Base-by-base conservation (phyloP, 2,329 filamentous ascomycete species). In the Cryoendolithus antarcticus region DNA sequence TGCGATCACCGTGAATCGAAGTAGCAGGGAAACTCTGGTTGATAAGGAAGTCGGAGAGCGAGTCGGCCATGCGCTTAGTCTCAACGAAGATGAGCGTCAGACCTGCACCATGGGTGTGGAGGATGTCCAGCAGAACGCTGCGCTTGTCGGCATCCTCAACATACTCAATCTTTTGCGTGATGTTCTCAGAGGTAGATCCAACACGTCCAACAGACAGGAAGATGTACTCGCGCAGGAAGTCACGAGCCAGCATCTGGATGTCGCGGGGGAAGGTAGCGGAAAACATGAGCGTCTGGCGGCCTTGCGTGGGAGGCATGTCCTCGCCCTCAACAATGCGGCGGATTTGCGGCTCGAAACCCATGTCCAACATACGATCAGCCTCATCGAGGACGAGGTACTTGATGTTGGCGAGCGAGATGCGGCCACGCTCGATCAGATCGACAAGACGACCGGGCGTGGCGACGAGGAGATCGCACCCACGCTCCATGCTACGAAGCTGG, bases 261-360 rank as follows among this genome's bases (percentile, higher is more conserved):
- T 98, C 91, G 54, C 89, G 86, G 45, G 91, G 91, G 77, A 98
- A 98, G 45, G 91, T 98, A 63, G 91, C 91, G 31, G 91, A 98
- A 65, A 98, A 98, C 91, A 98, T 98, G 72, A 98, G 89, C 40
- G 91, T 98, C 69, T 98, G 91, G 59, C 91, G 88, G 54, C 74
- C 70, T 50, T 78, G 69, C 44, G 89, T 84, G 38, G 66, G 64
- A 42, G 91, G 91, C 91, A 98, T 98, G 57, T 98, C 91, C 69
- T 96, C 91, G 44, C 86, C 86, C 67, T 96, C 89, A 33, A 98
- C 91, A 57, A 98, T 96, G 57, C 89, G 84, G 58, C 91, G 88
- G 61, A 98, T 98, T 70, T 98, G 91, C 57, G 91, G 91, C 73
- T 98, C 91, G 74, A 98, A 98, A 91, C 91, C 91, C 91, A 98